Evolutionary conservation across 495 filamentous ascomycete genomes (phyloP), one percentile per base, ranked within the genome.

Genomic region (Aspergillus incahuasiensis): DNA sequence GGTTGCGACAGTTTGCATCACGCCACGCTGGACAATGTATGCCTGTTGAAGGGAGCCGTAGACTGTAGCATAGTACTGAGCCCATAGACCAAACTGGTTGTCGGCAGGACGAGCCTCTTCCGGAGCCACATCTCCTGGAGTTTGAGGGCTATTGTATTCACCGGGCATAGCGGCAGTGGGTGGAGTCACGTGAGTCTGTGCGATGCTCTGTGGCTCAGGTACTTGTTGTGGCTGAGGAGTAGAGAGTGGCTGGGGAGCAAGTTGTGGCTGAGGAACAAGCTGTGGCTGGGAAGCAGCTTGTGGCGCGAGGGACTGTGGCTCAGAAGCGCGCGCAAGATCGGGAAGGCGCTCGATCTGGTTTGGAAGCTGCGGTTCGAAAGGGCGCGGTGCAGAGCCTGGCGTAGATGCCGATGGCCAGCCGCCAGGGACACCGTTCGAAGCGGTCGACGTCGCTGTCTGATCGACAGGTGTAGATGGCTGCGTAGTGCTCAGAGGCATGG

Each of bases 371-470:
- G 44, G 34, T n/a, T 30, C 24, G 38, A 35, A 11, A 16, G 3
- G n/a, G 15, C 6, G 22, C 8, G 55, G 38, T 13, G n/a, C 39
- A 24, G 25, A 28, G 6, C 12, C 32, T 5, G 48, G 46, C 1
- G 47, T 19, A 1, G 40, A 48, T 16, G 60, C 56, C 52, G 40
- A 48, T 16, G 60, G 60, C 55, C 55, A 62, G 22, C 52, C 38
- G 21, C 60, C 60, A 6, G 60, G 60, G 3, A 62, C 55, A 30
- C 7, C 38, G 16, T 6, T 22, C 2, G 18, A 6, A 42, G 43
- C 8, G 15, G 3, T 19, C 8, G 9, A 15, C 5, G 2, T 32
- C 9, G 1, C 25, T 0, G 3, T 30, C 13, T 52, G 49, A 18
- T 43, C 28, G n/a, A 30, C 11, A 21, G 49, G 38, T 20, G 24